A percentile compares a stretch with the other conserved stretches of the same genome.
Conservation (phyloP, 2,329 filamentous ascomycete genomes). For the Fusarium nematophilum region DNA sequence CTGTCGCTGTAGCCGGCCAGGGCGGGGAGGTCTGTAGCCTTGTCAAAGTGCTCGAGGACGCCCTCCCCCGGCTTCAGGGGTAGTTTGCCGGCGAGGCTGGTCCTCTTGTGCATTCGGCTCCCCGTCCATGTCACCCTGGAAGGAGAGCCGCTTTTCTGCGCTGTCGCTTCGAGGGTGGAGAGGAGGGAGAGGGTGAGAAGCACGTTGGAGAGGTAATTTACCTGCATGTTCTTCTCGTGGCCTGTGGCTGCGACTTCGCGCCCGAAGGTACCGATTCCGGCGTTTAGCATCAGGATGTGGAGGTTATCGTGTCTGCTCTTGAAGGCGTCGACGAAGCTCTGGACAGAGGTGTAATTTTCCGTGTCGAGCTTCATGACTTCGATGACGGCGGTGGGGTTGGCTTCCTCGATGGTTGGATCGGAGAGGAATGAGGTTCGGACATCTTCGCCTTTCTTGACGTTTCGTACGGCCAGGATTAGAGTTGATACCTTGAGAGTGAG, state of each 20-base stretch:
- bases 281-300: constrained; percentile 31
- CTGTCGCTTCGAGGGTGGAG: constrained; percentile 32
- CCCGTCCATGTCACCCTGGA: constrained; percentile 33
- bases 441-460: constrained; percentile 43
- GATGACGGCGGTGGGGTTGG: constrained; percentile 18
- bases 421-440: constrained; percentile 25
- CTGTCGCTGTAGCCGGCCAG: constrained; percentile 12
- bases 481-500: constrained; percentile 48
- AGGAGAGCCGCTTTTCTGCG: not conserved
- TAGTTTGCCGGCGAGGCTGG: constrained; percentile 1
- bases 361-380: constrained; percentile 32
- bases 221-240: constrained; percentile 42
- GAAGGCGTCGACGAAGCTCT: constrained; percentile 9
- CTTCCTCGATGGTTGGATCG: constrained; percentile 17
- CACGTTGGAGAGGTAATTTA: constrained; percentile 45
- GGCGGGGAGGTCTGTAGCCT: not conserved
- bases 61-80: not conserved
- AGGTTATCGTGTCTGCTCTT: not conserved
- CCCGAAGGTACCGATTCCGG: constrained; percentile 15
- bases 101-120: constrained; percentile 25
- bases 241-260: constrained; percentile 18
- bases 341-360: constrained; percentile 22
- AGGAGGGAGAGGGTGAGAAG: constrained; percentile 37
- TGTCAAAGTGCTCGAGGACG: constrained; percentile 6
- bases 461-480: constrained; percentile 56